These are phyloP conservation scores for Epichloe festucae DNA, from an alignment of 2,329 filamentous ascomycete genomes.

Conservation along the genomic window DNA sequence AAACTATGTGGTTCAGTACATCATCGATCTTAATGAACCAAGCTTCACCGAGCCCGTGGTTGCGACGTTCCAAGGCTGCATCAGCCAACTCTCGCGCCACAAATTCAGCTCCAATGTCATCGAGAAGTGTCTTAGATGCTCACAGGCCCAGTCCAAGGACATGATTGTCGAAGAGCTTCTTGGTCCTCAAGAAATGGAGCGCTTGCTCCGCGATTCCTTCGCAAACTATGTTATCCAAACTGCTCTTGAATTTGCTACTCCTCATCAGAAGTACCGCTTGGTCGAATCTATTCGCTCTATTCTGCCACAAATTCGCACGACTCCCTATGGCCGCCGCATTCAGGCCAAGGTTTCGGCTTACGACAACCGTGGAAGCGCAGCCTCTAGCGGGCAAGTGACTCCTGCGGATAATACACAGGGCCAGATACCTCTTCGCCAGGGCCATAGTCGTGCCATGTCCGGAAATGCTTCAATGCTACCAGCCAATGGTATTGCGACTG, in stretches of 20 bases:
- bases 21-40: slow-evolving; percentile 82
- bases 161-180: slow-evolving; percentile 77
- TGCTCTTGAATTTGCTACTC: slow-evolving; percentile 72
- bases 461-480: slow-evolving; percentile 25
- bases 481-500: slow-evolving; percentile 15
- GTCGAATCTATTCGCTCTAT: slow-evolving; percentile 79
- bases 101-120: slow-evolving; percentile 99
- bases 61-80: slow-evolving; percentile 61
- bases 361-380: slow-evolving; percentile 33
- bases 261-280: slow-evolving; percentile 57
- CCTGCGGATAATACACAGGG: slow-evolving; percentile 40
- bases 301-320: slow-evolving; percentile 72
- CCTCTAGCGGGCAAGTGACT: slow-evolving; percentile 36
- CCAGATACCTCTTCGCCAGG: slow-evolving; percentile 37
- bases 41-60: slow-evolving; percentile 84
- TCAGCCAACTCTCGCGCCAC: slow-evolving; percentile 68
- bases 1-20: slow-evolving; percentile 98
- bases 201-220: slow-evolving; percentile 79
- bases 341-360: slow-evolving; percentile 68
- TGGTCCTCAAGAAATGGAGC: slow-evolving; percentile 63
- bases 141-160: slow-evolving; percentile 60
- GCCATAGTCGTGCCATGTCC: slow-evolving; percentile 29
- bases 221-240: slow-evolving; percentile 99
- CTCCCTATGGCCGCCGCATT: slow-evolving; percentile 88
- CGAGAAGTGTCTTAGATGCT: slow-evolving; percentile 86